These are phyloP conservation scores for Verticillium isaacii DNA, from an alignment of 2,329 filamentous ascomycete genomes.

Conservation along the genomic window DNA sequence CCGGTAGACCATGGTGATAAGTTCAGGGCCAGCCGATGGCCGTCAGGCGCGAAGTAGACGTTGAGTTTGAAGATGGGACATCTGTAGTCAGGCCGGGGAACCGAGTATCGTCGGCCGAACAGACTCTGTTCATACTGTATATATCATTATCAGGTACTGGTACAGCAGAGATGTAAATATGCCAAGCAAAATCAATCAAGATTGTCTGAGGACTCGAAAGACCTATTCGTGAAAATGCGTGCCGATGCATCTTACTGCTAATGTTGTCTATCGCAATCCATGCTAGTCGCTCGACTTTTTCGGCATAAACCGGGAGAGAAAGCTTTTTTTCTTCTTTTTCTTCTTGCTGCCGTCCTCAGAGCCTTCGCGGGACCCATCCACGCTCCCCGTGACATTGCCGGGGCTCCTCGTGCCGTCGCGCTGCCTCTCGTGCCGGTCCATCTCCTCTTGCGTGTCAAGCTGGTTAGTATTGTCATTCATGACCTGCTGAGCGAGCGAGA, in stretches of 20 bases:
- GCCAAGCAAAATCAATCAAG: background rate
- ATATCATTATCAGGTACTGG: background rate
- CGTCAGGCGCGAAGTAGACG: too few relatives aligned
- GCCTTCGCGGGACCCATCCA: background rate
- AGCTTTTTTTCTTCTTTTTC: background rate
- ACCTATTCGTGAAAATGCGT: background rate
- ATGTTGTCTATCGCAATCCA: background rate
- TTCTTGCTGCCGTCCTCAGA: background rate
- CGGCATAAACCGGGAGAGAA: background rate
- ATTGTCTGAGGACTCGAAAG: background rate
- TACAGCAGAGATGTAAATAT: background rate
- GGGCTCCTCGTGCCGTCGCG: conserved; percentile 5
- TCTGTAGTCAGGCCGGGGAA: background rate
- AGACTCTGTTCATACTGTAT: background rate
- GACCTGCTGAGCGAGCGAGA: conserved; percentile 44
- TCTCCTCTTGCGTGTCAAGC: conserved; percentile 35
- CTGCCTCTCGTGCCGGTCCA: conserved; percentile 13
- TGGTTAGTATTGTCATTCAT: conserved; percentile 51
- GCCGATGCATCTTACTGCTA: background rate
- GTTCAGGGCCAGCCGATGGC: background rate
- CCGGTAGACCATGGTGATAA: background rate
- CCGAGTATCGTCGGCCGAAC: background rate
- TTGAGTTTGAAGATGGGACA: background rate
- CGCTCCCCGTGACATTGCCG: background rate
- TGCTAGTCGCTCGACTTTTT: background rate